A percentile compares a stretch with the other conserved stretches of the same genome.
Conservation (phyloP, 768 basidiomycete genomes). For the Leccinum arenicola region DNA sequence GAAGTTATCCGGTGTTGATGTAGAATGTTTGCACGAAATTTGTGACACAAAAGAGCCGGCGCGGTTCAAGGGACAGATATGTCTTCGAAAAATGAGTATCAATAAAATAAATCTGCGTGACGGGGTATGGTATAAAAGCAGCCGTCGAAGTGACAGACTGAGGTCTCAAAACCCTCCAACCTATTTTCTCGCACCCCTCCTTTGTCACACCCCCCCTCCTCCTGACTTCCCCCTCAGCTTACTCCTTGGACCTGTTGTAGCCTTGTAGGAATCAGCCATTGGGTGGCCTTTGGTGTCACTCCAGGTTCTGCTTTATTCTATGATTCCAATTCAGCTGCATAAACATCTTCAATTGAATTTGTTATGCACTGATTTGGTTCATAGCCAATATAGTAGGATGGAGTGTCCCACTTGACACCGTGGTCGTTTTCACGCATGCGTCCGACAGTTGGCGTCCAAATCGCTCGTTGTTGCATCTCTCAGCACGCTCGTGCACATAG, state of each 20-base stretch:
- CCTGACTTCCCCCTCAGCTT: neutral
- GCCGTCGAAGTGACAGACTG: slow-evolving; percentile 2
- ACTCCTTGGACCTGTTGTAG: slow-evolving; percentile 1
- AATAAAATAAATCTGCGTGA: slow-evolving; percentile 7
- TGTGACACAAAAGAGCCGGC: slow-evolving; percentile 21
- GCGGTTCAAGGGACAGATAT: slow-evolving; percentile 6
- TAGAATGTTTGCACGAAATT: slow-evolving; percentile 2
- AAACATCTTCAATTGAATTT: slow-evolving; percentile 34
- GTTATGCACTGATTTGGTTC: slow-evolving; percentile 44
- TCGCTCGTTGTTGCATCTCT: neutral
- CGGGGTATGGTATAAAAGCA: slow-evolving; percentile 18
- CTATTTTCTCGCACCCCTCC: slow-evolving; percentile 17
- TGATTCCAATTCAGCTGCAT: slow-evolving; percentile 37
- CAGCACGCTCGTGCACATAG: neutral
- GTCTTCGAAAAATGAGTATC: slow-evolving; percentile 10
- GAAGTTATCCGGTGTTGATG: slow-evolving; percentile 20
- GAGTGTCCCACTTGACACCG: slow-evolving; percentile 36
- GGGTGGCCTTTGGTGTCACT: slow-evolving; percentile 32
- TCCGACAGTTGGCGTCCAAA: neutral
- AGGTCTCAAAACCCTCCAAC: slow-evolving; percentile 2
- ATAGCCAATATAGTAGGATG: slow-evolving; percentile 54
- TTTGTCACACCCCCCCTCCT: neutral
- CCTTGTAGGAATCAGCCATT: slow-evolving; percentile 11
- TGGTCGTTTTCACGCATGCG: slow-evolving; percentile 8
- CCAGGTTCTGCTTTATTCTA: slow-evolving; percentile 31